Conservation (phyloP, 257 asterid species). For the Anisodus tanguticus region DNA sequence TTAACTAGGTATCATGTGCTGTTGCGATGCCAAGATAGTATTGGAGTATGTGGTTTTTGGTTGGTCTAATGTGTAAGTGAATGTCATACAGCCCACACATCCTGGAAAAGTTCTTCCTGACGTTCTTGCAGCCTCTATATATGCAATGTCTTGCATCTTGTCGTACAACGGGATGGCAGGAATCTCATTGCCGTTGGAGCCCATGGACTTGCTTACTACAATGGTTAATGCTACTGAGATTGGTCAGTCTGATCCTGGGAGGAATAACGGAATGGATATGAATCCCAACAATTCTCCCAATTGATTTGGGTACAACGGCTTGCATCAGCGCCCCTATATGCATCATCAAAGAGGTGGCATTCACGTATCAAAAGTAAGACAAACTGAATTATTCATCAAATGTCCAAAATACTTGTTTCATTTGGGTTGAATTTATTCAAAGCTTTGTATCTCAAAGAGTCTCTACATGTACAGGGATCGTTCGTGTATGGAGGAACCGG, state of each 20-base stretch:
- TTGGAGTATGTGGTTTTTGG: constrained; percentile 5
- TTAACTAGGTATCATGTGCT: neutral
- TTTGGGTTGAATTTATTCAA: constrained; percentile 21
- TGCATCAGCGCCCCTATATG: constrained; percentile 25
- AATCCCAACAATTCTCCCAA: constrained; percentile 39
- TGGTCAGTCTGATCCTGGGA: constrained; percentile 36
- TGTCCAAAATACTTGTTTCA: constrained; percentile 26
- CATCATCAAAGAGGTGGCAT: constrained; percentile 33
- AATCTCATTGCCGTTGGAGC: constrained; percentile 45
- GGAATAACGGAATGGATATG: constrained; percentile 27
- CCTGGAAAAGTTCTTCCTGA: constrained; percentile 67
- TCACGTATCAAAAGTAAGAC: neutral
- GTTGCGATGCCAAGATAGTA: constrained; percentile 16
- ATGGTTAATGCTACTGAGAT: constrained; percentile 53
- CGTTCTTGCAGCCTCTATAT: constrained; percentile 64
- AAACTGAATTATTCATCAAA: constrained; percentile 22
- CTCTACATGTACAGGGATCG: constrained; percentile 18
- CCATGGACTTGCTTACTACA: constrained; percentile 47
- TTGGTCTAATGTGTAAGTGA: neutral
- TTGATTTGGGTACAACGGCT: neutral
- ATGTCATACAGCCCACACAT: constrained; percentile 56
- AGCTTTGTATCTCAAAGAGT: constrained; percentile 12
- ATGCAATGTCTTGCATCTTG: constrained; percentile 61
- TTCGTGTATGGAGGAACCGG: neutral
- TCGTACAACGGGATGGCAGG: constrained; percentile 78